Percentiles rank a stretch among this genome's conserved stretches.
phyloP scores from a whole-genome alignment of 768 basidiomycete species.

The Steccherinum ochraceum region DNA sequence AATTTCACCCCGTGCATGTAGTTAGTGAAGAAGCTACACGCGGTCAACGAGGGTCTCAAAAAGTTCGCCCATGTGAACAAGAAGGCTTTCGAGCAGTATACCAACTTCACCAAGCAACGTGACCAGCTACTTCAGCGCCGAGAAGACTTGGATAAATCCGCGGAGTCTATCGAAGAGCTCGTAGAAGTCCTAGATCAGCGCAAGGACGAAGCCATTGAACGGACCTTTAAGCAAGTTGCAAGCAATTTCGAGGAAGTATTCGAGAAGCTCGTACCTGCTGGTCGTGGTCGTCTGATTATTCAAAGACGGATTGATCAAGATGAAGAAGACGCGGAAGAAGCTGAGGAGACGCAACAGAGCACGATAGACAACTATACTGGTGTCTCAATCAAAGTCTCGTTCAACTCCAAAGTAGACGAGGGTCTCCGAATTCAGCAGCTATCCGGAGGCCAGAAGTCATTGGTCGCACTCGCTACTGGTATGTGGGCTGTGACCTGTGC shows the following conservation, averaged over 20 bases:
- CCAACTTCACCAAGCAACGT: slow-evolving; percentile 95
- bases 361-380: slow-evolving; percentile 93
- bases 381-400: slow-evolving; percentile 94
- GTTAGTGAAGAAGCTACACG: slow-evolving; percentile 91
- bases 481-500: too few species aligned
- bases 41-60: slow-evolving; percentile 87
- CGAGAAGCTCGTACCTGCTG: slow-evolving; percentile 91
- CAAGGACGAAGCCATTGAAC: slow-evolving; percentile 97
- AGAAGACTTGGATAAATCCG: slow-evolving; percentile 88
- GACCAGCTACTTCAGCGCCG: slow-evolving; percentile 84
- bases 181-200: slow-evolving; percentile 92
- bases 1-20: slow-evolving; percentile 25
- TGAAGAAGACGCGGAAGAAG: slow-evolving; percentile 68
- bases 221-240: slow-evolving; percentile 97
- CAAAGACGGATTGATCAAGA: slow-evolving; percentile 88
- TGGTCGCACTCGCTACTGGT: slow-evolving; percentile 95
- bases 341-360: slow-evolving; percentile 65
- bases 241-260: slow-evolving; percentile 97
- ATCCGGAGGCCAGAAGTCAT: slow-evolving; percentile 94
- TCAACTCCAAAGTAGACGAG: slow-evolving; percentile 98
- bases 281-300: slow-evolving; percentile 86
- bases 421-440: slow-evolving; percentile 94
- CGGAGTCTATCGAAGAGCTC: slow-evolving; percentile 84
- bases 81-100: slow-evolving; percentile 98
- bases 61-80: slow-evolving; percentile 99